Percentiles rank a stretch among this genome's conserved stretches.
These are phyloP conservation scores for Rhizophora apiculata DNA, from an alignment of 345 rosid species.

Conservation along the genomic window DNA sequence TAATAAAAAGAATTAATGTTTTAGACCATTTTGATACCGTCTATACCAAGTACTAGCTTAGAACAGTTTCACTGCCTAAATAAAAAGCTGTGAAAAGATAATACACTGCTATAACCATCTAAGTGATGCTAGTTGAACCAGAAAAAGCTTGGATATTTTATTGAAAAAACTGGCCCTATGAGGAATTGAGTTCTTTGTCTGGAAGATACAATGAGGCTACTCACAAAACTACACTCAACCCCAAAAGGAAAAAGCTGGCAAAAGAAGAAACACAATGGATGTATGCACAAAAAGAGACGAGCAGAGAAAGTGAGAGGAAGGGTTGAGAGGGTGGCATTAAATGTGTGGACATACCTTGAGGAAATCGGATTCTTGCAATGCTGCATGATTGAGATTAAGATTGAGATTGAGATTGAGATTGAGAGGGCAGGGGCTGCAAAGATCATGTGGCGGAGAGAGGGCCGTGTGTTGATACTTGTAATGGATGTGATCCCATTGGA, in stretches of 20 bases:
- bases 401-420: slow-evolving; percentile 12
- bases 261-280: not conserved
- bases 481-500: slow-evolving; percentile 34
- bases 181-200: too few species aligned
- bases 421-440: slow-evolving; percentile 12
- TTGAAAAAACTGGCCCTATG: too few species aligned
- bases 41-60: not conserved
- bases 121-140: slow-evolving; percentile 18
- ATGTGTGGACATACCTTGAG: slow-evolving; percentile 34
- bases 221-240: too few species aligned
- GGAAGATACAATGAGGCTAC: too few species aligned
- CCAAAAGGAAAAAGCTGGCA: too few species aligned
- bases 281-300: slow-evolving; percentile 13
- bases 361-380: slow-evolving; percentile 34
- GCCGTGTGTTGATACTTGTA: slow-evolving; percentile 10
- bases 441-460: slow-evolving; percentile 27
- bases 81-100: slow-evolving; percentile 21
- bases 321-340: not conserved
- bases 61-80: not conserved
- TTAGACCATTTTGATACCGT: not conserved
- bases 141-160: slow-evolving; percentile 15
- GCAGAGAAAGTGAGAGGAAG: not conserved
- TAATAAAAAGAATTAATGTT: not conserved
- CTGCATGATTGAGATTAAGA: slow-evolving; percentile 13
- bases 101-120: slow-evolving; percentile 10